Base-by-base conservation (phyloP, 2,329 filamentous ascomycete species). In the Colletotrichum caudatum region DNA sequence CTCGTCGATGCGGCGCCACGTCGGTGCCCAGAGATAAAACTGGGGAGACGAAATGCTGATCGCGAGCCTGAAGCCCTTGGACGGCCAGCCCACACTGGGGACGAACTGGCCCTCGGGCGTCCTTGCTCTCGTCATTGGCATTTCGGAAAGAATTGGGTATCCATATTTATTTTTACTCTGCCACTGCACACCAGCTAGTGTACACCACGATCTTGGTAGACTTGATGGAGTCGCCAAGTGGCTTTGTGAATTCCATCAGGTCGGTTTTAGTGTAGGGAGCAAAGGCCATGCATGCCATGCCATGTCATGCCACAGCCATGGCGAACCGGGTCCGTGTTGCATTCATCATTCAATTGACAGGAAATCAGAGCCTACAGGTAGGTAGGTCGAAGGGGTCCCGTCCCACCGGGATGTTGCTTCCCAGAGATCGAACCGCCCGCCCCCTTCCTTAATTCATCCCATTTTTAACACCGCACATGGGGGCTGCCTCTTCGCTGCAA, bases 11-110 rank as follows among this genome's bases (percentile, higher is more conserved):
- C 66, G 54, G 44, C 62, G 66, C 60, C 54, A 69, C 65, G 54
- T 62, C 59, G 69, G 59, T 60, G 66, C 60, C 69, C 59, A 72
- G 69, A 69, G 54, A 60, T 64, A 69, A 64, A 33, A 69, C 39
- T 61, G 65, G 69, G 54, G 51, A 50, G 57, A 23, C 46, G 54
- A 39, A 48, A 37, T 48, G 65, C 54, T 60, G 69, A 72, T 72
- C 69, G 51, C 9, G 67, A 29, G 18, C 39, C 41, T 50, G 58
- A 64, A 58, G 57, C 23, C 53, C 66, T 35, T 69, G 59, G 66
- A 44, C 5, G 20, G 44, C 20, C 20, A 29, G 29, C 29, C 29
- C 29, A n/a, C 46, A 48, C 20, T 44, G 41, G 41, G 41, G 18
- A 18, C 11, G 5, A 41, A 48, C 9, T 23, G 41, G 41, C 46